Evolutionary conservation across 345 rosid genomes (phyloP).

Genomic region (Cardamine resedifolia): DNA sequence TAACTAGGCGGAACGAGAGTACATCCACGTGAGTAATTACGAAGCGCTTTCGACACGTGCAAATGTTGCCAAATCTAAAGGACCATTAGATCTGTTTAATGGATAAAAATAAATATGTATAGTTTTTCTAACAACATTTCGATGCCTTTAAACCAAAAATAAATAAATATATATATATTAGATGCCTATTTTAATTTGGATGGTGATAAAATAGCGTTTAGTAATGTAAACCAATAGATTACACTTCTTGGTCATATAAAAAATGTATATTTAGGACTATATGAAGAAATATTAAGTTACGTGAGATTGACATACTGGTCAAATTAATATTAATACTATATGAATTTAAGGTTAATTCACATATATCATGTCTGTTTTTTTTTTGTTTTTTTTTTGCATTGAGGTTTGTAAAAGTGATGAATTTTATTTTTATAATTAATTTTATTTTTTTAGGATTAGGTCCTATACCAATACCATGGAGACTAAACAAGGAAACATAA

Average conservation of each 20-base stretch:
- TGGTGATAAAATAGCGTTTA: neutral
- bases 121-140: neutral
- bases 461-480: neutral
- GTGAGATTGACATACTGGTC: neutral
- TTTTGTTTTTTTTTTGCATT: neutral
- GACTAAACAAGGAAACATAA: constrained; percentile 5
- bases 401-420: neutral
- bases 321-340: neutral
- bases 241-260: too few species aligned
- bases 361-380: too few species aligned
- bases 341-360: neutral
- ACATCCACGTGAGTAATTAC: neutral
- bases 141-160: too few species aligned
- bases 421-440: too few species aligned
- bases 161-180: too few species aligned
- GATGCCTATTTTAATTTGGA: neutral
- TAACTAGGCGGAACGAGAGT: neutral
- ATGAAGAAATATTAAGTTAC: too few species aligned
- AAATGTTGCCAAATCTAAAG: neutral
- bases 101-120: neutral
- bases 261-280: too few species aligned
- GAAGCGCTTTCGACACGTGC: neutral
- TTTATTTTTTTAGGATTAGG: constrained; percentile 1
- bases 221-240: neutral
- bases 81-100: constrained; percentile 1